Evolutionary conservation across 768 basidiomycete genomes (phyloP).

Genomic region (Leccinellum luteum): DNA sequence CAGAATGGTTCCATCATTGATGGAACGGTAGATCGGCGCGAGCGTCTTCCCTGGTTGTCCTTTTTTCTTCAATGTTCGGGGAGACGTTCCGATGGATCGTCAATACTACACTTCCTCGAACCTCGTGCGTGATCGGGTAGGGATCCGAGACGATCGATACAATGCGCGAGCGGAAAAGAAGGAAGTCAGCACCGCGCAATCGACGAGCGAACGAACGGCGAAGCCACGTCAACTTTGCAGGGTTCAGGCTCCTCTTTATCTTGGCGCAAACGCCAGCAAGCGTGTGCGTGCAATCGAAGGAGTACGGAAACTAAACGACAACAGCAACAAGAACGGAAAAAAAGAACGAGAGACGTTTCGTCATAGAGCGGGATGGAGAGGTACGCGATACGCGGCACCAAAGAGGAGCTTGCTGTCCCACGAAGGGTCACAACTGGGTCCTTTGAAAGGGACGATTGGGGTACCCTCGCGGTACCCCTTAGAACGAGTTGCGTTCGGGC

Average conservation of each 20-base stretch:
- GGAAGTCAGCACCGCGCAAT: background rate
- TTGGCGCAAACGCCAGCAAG: background rate
- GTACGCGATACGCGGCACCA: background rate
- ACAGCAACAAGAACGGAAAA: background rate
- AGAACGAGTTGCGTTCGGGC: conserved; percentile 1
- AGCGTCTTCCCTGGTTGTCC: background rate
- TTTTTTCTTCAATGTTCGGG: background rate
- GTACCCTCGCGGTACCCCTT: background rate
- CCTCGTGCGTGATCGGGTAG: background rate
- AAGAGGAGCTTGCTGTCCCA: background rate
- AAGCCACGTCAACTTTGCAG: background rate
- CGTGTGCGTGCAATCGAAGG: background rate
- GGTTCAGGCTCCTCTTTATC: background rate
- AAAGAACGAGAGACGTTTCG: background rate
- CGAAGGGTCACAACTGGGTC: background rate
- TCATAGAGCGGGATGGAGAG: background rate
- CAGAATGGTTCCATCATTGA: background rate
- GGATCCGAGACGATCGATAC: background rate
- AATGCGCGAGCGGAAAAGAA: background rate
- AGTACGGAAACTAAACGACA: background rate
- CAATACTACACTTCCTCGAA: background rate
- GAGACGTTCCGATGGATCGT: background rate
- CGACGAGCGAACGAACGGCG: background rate
- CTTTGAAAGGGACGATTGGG: background rate
- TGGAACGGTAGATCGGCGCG: background rate